Conservation (phyloP, 345 rosid species). For the Limnanthes douglasii region DNA sequence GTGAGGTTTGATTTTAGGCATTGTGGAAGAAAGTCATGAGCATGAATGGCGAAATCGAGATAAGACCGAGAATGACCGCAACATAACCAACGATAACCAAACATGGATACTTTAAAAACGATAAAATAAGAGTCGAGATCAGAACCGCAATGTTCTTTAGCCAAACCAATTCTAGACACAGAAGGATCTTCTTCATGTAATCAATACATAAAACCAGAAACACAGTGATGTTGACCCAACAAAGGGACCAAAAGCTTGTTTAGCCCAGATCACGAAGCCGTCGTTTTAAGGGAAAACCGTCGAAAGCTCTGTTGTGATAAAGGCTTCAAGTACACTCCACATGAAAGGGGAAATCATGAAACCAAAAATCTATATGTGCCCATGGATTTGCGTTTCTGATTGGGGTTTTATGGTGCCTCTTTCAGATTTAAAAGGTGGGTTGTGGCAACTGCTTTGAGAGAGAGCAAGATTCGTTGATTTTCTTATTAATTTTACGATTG, state of each 20-base stretch:
- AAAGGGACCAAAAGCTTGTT: constrained; percentile 40
- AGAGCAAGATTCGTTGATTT: too few relatives aligned
- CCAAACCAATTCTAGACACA: constrained; percentile 19
- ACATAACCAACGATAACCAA: constrained; percentile 35
- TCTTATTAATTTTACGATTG: too few relatives aligned
- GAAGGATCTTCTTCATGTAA: constrained; percentile 26
- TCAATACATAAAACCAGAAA: constrained; percentile 35
- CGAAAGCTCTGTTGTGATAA: constrained; percentile 63
- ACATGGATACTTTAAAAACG: constrained; percentile 39
- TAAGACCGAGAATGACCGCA: constrained; percentile 29
- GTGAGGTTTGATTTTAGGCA: constrained; percentile 33
- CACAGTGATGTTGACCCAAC: constrained; percentile 38
- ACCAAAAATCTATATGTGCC: too few relatives aligned
- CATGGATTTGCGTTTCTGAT: too few relatives aligned
- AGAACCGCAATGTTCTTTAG: constrained; percentile 21
- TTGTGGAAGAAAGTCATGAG: constrained; percentile 25
- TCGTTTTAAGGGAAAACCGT: constrained; percentile 58
- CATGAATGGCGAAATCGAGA: constrained; percentile 41
- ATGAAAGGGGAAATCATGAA: constrained; percentile 52
- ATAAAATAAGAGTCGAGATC: constrained; percentile 18
- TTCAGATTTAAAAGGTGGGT: too few relatives aligned
- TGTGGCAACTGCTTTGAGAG: too few relatives aligned
- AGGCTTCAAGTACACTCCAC: constrained; percentile 67
- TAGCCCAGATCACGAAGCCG: constrained; percentile 57
- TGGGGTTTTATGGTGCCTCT: too few relatives aligned